These are phyloP conservation scores for Trichoderma simmonsii DNA, from an alignment of 2,329 filamentous ascomycete genomes.

Conservation along the genomic window DNA sequence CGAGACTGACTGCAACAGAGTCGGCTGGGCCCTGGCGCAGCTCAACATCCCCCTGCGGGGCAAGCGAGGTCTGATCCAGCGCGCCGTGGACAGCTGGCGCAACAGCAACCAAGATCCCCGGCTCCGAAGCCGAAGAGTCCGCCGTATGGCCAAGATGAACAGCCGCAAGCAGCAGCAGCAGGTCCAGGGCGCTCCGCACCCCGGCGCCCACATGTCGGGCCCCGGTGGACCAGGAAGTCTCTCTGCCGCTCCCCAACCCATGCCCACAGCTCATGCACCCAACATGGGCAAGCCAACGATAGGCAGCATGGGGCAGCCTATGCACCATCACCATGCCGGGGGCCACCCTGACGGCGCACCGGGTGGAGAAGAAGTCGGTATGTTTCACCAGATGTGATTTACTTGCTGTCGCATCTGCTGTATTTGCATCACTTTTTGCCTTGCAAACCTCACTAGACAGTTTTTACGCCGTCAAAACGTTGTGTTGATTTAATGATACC, in stretches of 20 bases:
- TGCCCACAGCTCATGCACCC: constrained; percentile 54
- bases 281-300: constrained; percentile 65
- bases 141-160: constrained; percentile 94
- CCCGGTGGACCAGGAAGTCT: constrained; percentile 63
- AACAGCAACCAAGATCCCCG: constrained; percentile 98
- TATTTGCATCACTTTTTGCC: constrained; percentile 33
- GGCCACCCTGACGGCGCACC: constrained; percentile 51
- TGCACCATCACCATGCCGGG: constrained; percentile 64
- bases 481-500: constrained; percentile 41
- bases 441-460: constrained; percentile 23
- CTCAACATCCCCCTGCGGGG: constrained; percentile 87
- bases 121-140: constrained; percentile 83
- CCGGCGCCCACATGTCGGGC: constrained; percentile 63
- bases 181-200: constrained; percentile 57
- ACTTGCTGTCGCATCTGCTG: constrained; percentile 38
- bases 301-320: constrained; percentile 60
- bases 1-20: constrained; percentile 97
- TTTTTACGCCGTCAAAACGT: constrained; percentile 28
- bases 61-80: constrained; percentile 92
- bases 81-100: constrained; percentile 96
- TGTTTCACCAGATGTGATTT: constrained; percentile 91
- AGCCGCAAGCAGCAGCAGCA: constrained; percentile 68
- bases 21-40: constrained; percentile 98
- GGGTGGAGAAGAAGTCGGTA: constrained; percentile 86
- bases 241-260: constrained; percentile 58